Evolutionary conservation across 139 green algal species (phyloP), one percentile per base, ranked within the genome.

Genomic region (Picochlorum costavermella): DNA sequence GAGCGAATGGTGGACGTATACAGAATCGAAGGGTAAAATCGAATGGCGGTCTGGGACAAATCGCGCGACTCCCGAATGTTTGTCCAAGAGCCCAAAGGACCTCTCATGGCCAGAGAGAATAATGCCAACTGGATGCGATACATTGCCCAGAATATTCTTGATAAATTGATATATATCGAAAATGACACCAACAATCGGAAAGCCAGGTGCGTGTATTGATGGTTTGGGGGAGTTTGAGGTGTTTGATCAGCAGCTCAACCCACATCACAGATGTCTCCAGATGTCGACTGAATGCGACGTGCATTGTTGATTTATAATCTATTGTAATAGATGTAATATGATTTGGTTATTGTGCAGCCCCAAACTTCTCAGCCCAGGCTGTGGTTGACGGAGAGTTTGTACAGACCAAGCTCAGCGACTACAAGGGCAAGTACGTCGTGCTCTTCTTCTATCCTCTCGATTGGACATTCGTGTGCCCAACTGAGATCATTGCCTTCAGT

Each of bases 371-470:
- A 4, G 71, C 31, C 20, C 14, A 31, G 20, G 71, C 71, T 13
- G 65, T 77, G 11, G 64, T 77, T 5, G 65, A 77, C 61, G 71
- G 71, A 43, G 71, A 77, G 28, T 65, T 77, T 44, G 69, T 69
- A 36, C 64, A 28, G 30, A 33, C 73, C 1, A 68, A 57, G 2
- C 59, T 77, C 33, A 50, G 44, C 2, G 71, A 77, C 50, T 77
- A 70, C 50, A 77, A 77, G 65, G 71, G 71, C 36, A 77, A 77
- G 55, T 78, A 78, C 48, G 56, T 78, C 8, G 74, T 81, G 9
- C 61, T 81, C 23, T 72, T 81, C 65, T 81, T 81, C 70, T 81
- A 80, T 43, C 73, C 73, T 20, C 20, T 71, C 29, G 72, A 78
- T 57, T 78, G 49, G 44, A 78, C 72, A 20, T 77, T 77, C 50